Evolutionary conservation across 1,139 yeast species (phyloP).

Genomic region (Komagataea norvegica): DNA sequence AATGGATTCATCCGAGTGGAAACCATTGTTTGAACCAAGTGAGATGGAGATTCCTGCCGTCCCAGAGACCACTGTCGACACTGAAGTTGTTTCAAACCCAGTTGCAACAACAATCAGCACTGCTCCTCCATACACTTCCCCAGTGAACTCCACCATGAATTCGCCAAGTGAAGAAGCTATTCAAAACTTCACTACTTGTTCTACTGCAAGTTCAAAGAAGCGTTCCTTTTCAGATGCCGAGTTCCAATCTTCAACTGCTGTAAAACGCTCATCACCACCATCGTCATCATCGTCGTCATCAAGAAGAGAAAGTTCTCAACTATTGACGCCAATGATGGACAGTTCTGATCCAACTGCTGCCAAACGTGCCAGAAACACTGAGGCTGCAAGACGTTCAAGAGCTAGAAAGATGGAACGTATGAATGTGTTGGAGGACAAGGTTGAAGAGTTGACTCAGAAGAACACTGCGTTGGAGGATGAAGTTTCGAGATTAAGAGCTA

Average conservation of each 20-base stretch:
- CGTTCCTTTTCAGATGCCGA: conserved; percentile 25
- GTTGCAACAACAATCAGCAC: conserved; percentile 26
- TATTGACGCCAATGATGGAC: conserved; percentile 63
- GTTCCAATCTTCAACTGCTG: conserved; percentile 7
- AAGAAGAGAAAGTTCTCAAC: conserved; percentile 53
- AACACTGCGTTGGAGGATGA: conserved; percentile 57
- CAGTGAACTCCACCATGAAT: conserved; percentile 7
- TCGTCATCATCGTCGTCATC: conserved; percentile 48
- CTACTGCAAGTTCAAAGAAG: too few relatives aligned
- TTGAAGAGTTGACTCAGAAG: conserved; percentile 54
- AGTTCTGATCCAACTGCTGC: conserved; percentile 61
- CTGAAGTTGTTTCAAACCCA: conserved; percentile 8
- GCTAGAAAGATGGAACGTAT: conserved; percentile 90
- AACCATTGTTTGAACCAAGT: conserved; percentile 45
- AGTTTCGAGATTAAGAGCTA: conserved; percentile 48
- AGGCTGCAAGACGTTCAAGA: conserved; percentile 93
- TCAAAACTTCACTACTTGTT: conserved; percentile 9
- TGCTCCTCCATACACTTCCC: conserved; percentile 11
- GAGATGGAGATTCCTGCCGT: conserved; percentile 22
- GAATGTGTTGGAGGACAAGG: conserved; percentile 74
- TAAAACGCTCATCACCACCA: conserved; percentile 11
- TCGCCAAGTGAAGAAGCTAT: conserved; percentile 4
- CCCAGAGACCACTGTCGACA: conserved; percentile 5
- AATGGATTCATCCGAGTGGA: conserved; percentile 53
- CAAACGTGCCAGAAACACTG: conserved; percentile 93